A percentile compares a stretch with the other conserved stretches of the same genome.
These are phyloP conservation scores for Cyclaneusma minus DNA, from an alignment of 2,329 filamentous ascomycete genomes.

Conservation along the genomic window DNA sequence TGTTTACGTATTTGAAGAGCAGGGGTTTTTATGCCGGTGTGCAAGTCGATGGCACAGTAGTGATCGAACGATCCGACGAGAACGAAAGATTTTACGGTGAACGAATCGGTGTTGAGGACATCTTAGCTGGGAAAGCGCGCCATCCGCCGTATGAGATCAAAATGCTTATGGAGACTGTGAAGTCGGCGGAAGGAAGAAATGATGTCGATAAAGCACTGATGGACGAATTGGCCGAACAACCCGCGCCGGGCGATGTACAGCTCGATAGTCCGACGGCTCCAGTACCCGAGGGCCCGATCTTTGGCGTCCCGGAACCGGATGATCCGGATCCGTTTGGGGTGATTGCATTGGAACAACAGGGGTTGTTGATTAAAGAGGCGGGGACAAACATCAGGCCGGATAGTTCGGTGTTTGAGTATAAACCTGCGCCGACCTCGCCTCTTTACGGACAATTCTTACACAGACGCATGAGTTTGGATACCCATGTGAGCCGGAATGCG, in stretches of 20 bases:
- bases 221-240: conserved; percentile 43
- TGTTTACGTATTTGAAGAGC: conserved; percentile 81
- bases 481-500: too few species aligned
- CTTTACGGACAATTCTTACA: conserved; percentile 38
- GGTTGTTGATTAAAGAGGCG: conserved; percentile 82
- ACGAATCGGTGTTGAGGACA: conserved; percentile 43
- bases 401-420: conserved; percentile 72
- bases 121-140: conserved; percentile 26
- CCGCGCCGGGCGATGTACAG: conserved; percentile 63
- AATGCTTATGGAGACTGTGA: conserved; percentile 54
- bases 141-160: conserved; percentile 23
- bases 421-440: conserved; percentile 61
- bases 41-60: conserved; percentile 72
- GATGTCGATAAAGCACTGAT: conserved; percentile 58
- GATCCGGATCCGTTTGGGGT: conserved; percentile 91
- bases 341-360: conserved; percentile 77
- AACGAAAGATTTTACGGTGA: conserved; percentile 77
- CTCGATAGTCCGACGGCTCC: conserved; percentile 26
- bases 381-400: conserved; percentile 58
- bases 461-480: conserved; percentile 56
- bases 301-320: conserved; percentile 63
- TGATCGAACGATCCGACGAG: conserved; percentile 76
- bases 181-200: conserved; percentile 68
- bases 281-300: conserved; percentile 31
- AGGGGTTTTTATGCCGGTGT: conserved; percentile 79